Percentiles rank a stretch among this genome's conserved stretches.
Conservation (phyloP, 805 yeast genomes). For the Metschnikowia kofuensis region DNA sequence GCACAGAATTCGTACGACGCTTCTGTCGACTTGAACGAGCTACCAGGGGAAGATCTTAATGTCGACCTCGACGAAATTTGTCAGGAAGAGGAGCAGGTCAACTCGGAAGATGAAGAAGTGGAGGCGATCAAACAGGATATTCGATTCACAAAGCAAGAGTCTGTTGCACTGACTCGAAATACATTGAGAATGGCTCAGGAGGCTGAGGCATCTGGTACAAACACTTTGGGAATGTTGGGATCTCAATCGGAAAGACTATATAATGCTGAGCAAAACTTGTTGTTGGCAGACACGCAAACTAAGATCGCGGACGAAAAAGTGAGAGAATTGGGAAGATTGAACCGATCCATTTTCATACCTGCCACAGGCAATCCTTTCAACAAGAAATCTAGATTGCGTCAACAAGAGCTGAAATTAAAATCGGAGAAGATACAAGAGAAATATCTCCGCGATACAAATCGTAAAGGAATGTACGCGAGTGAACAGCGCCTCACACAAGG, state of each 20-base stretch:
- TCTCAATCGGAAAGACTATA: constrained; percentile 87
- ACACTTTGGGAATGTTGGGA: constrained; percentile 89
- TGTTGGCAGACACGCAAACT: constrained; percentile 77
- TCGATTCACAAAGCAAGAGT: constrained; percentile 80
- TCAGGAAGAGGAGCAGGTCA: constrained; percentile 40
- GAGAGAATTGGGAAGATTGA: constrained; percentile 70
- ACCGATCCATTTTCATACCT: constrained; percentile 79
- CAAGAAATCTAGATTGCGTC: constrained; percentile 68
- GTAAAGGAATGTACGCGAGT: constrained; percentile 57
- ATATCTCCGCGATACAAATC: constrained; percentile 56
- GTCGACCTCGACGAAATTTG: constrained; percentile 34
- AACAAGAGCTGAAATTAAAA: constrained; percentile 68
- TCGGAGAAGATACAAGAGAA: constrained; percentile 62
- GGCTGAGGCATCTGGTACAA: constrained; percentile 48
- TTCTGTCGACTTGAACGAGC: constrained; percentile 31
- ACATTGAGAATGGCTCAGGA: constrained; percentile 58
- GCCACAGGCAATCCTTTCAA: constrained; percentile 84
- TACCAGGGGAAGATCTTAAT: constrained; percentile 34
- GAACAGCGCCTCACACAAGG: constrained; percentile 69
- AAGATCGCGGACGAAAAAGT: constrained; percentile 81
- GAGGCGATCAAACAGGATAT: constrained; percentile 82
- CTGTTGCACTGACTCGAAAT: constrained; percentile 81
- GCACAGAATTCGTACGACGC: constrained; percentile 20
- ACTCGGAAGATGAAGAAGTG: constrained; percentile 80
- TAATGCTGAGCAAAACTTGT: constrained; percentile 72